These are phyloP conservation scores for Fusarium irregulare DNA, from an alignment of 2,329 filamentous ascomycete species.

Conservation along the genomic window DNA sequence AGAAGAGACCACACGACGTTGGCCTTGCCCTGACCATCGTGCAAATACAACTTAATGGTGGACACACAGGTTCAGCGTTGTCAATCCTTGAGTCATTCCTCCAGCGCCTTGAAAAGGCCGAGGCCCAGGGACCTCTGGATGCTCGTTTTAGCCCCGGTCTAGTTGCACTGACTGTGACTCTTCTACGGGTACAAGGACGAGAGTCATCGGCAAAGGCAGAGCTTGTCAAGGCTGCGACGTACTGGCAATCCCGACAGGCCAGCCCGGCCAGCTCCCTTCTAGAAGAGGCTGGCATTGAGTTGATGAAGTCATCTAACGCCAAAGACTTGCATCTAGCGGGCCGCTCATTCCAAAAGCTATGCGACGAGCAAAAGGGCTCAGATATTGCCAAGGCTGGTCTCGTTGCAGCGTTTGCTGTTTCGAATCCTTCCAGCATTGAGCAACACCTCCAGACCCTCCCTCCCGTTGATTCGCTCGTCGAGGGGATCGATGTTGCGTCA, in stretches of 20 bases:
- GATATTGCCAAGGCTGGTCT: slow-evolving; percentile 80
- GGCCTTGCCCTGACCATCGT: slow-evolving; percentile 83
- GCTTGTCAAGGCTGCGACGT: slow-evolving; percentile 79
- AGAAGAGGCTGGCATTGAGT: slow-evolving; percentile 82
- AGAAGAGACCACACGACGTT: slow-evolving; percentile 81
- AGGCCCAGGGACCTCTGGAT: slow-evolving; percentile 67
- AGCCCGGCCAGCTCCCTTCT: slow-evolving; percentile 71
- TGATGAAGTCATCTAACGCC: slow-evolving; percentile 78
- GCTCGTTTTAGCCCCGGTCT: slow-evolving; percentile 87
- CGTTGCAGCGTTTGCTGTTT: slow-evolving; percentile 81
- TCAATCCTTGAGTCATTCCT: slow-evolving; percentile 82
- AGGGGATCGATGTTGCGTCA: slow-evolving; percentile 68
- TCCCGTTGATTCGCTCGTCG: slow-evolving; percentile 69
- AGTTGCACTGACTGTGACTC: slow-evolving; percentile 79
- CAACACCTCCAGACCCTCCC: slow-evolving; percentile 68
- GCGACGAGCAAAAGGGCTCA: slow-evolving; percentile 73
- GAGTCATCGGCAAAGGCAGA: slow-evolving; percentile 77
- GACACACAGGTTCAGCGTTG: slow-evolving; percentile 79
- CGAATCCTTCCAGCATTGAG: slow-evolving; percentile 66
- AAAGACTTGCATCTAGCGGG: slow-evolving; percentile 77
- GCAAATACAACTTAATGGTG: slow-evolving; percentile 80
- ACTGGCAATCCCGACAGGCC: slow-evolving; percentile 76
- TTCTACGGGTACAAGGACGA: slow-evolving; percentile 82
- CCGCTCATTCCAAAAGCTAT: slow-evolving; percentile 81
- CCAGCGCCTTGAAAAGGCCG: slow-evolving; percentile 73